Evolutionary conservation across 305 asterid genomes (phyloP).

Genomic region (Andrographis paniculata): DNA sequence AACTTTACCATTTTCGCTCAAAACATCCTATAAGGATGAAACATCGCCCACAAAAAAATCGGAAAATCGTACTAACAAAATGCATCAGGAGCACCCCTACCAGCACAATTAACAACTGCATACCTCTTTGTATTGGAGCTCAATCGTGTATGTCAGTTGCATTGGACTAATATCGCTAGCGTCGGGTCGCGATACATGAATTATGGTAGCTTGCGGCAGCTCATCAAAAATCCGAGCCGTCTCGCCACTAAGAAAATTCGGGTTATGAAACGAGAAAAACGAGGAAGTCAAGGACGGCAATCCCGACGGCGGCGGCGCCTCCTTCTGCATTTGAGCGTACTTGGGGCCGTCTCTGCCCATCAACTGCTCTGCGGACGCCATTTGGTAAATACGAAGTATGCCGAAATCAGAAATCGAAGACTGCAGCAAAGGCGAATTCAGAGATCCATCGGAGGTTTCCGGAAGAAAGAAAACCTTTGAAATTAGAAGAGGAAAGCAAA

Average conservation of each 20-base stretch:
- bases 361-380: slow-evolving; percentile 44
- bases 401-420: no score
- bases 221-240: slow-evolving; percentile 64
- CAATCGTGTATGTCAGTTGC: slow-evolving; percentile 82
- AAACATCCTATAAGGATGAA: slow-evolving; percentile 7
- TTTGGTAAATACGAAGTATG: no score
- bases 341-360: slow-evolving; percentile 43
- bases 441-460: no score
- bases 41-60: neutral
- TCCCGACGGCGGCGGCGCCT: slow-evolving; percentile 3
- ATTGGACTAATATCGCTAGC: slow-evolving; percentile 88
- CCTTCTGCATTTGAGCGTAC: slow-evolving; percentile 39
- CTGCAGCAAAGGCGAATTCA: no score
- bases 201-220: slow-evolving; percentile 74
- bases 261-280: neutral
- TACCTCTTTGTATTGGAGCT: slow-evolving; percentile 74
- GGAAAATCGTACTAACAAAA: neutral
- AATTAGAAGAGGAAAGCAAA: no score
- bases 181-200: slow-evolving; percentile 89
- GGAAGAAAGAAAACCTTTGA: no score
- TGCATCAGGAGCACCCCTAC: neutral
- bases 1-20: slow-evolving; percentile 8
- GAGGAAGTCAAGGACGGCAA: slow-evolving; percentile 10
- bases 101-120: slow-evolving; percentile 6
- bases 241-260: neutral